Base-by-base conservation (phyloP, 2,329 filamentous ascomycete species). In the Trichophyton schoenleinii region DNA sequence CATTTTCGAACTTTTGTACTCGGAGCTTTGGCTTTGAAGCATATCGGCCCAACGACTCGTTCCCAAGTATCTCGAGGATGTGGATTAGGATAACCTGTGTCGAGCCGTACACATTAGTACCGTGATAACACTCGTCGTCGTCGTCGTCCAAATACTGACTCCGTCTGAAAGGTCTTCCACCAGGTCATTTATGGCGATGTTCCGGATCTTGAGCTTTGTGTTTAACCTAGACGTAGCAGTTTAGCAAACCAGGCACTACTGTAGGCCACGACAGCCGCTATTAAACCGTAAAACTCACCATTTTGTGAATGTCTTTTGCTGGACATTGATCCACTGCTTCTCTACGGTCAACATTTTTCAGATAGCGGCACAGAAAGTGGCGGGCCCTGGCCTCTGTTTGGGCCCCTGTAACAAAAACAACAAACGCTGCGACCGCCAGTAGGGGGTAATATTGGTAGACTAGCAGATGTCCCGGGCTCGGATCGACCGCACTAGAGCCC, bases 221-320 rank as follows among this genome's bases (percentile, higher is more conserved):
- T 99, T 99, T 67, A 99, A 84, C 94, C 91, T 94, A 71, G 20
- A 58, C 18, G 18, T 42, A 11, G 18, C 49, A 3, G 31, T 15
- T 49, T 34, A 49, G 25, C 49, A 48, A 36, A 57, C 22, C 3
- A 1, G 36, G 13, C 7, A 38, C 11, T 42, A 9, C 18, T 41
- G 42, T 38, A 38, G 55, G 28, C 49, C 22, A 31, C 52, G 25
- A 22, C 20, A 41, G 41, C 31, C 49, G 49, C 48, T 20, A 58
- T 66, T 48, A n/a, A 41, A 7, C 66, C 62, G 62, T 25, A 34
- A 65, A 65, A 20, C 67, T 7, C 58, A 89, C 87, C 94, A 99
- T 89, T 97, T 99, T 63, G 91, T 96, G 76, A 99, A 99, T 31
- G 94, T 99, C 83, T 97, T 99, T 76, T 97, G 88, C 80, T 97